Evolutionary conservation across 768 basidiomycete species (phyloP).

Genomic region (Porpolomopsis calyptriformis): DNA sequence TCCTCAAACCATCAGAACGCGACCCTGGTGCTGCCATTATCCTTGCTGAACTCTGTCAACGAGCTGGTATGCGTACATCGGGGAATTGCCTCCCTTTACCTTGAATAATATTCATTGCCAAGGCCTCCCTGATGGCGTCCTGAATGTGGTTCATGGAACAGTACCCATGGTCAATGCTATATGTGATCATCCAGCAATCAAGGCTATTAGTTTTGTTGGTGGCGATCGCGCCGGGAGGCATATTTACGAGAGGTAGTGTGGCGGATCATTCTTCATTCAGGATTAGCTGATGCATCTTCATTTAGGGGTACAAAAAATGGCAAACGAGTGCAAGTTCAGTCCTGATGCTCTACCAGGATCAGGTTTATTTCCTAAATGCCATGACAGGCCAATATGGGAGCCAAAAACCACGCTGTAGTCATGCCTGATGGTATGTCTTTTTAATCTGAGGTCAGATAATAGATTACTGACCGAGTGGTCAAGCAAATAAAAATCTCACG

Average conservation of each 20-base stretch:
- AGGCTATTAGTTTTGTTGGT: slow-evolving; percentile 94
- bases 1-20: slow-evolving; percentile 93
- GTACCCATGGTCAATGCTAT: slow-evolving; percentile 87
- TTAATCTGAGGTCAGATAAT: neutral
- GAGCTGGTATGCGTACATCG: slow-evolving; percentile 43
- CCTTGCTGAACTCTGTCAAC: slow-evolving; percentile 87
- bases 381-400: slow-evolving; percentile 60
- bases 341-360: neutral
- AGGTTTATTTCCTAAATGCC: neutral
- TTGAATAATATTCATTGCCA: neutral
- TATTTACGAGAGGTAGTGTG: slow-evolving; percentile 71
- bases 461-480: neutral
- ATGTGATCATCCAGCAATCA: slow-evolving; percentile 85
- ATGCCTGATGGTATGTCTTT: slow-evolving; percentile 77
- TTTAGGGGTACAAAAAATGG: slow-evolving; percentile 71
- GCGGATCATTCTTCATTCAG: neutral
- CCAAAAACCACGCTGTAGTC: slow-evolving; percentile 89
- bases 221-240: slow-evolving; percentile 88
- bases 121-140: slow-evolving; percentile 78
- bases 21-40: slow-evolving; percentile 98
- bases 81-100: neutral
- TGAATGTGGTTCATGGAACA: slow-evolving; percentile 88
- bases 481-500: slow-evolving; percentile 86
- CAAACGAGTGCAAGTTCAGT: slow-evolving; percentile 70
- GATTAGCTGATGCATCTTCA: slow-evolving; percentile 6